Base-by-base conservation (phyloP, 2,329 filamentous ascomycete species). In the Cladosporium sp. region DNA sequence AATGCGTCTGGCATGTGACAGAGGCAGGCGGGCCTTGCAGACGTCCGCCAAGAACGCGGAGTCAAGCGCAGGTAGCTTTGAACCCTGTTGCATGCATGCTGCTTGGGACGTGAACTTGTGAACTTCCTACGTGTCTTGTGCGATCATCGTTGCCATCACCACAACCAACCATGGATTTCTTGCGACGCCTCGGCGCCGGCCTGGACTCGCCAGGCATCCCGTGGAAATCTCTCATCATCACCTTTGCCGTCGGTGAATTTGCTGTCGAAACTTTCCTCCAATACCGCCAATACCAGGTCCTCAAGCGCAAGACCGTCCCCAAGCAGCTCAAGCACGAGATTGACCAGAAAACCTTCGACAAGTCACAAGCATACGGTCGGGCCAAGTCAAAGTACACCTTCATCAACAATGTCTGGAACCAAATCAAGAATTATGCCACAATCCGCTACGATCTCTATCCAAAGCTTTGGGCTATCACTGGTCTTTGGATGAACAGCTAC, bases 141-240 rank as follows among this genome's bases (percentile, higher is more conserved):
- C 34, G n/a, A 34, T 44, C 44, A 39, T 34, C 15, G 15, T 45
- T 19, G 32, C 8, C 40, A 34, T 32, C 28, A 15, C 10, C 28
- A 47, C 32, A 19, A 59, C 50, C 32, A 19, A 59, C 50, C 58
- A 73, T 73, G 71, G 71, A 73, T 57, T 60, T 71, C 58, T 62
- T 73, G 44, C 68, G 84, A 80, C 79, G 83, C 79, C 86, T 97
- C 66, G 90, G 91, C 71, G 85, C 84, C 74, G 86, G 89, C 75
- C 87, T 97, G 68, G 94, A 99, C 79, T 86, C 90, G 70, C 92
- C 93, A 58, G 80, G 90, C 70, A 96, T 97, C 78, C 93, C 94
- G 56, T 99, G 94, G 94, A 99, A 97, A 84, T 89, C 86, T 73
- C 85, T 99, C 68, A 92, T 99, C 68, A 83, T 97, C 66, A 90